Evolutionary conservation across 257 asterid species (phyloP), one percentile per base, ranked within the genome.

Genomic region (Dorcoceras hygrometricum): DNA sequence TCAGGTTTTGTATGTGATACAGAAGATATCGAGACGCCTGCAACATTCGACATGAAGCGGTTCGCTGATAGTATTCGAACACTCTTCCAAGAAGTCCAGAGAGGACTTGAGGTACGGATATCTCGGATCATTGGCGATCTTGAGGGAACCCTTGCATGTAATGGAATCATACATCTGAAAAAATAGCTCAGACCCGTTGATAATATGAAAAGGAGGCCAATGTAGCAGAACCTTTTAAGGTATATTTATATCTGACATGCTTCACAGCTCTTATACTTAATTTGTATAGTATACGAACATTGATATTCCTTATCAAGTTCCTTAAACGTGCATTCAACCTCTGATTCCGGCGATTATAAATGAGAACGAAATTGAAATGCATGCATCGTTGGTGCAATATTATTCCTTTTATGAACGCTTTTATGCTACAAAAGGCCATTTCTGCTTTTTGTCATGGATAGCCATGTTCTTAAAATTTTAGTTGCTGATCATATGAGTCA

Each of bases 61-160:
- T 90, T 90, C 64, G 83, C 88, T 14, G 96, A 90, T 69, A 82
- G 78, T 23, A 80, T 93, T 51, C 79, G 83, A 75, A 77, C 84
- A 20, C 89, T 86, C 51, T 86, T 90, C 62, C 74, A 75, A 63
- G 97, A 93, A 81, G 95, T 90, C 26, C 97, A 93, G 65, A 79
- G 92, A 65, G 99, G 99, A 7, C 94, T 90, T 43, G 99, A 88
- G 70, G 86, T 93, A 24, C 83, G 95, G 51, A 75, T 93, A 81
- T 81, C 97, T 12, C 85, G 96, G 71, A 88, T 84, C 19, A 93
- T 93, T 2, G 99, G 97, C 9, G 95, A 88, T 75, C 89, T 90
- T 48, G 96, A 77, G 27, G 97, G 97, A 34, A 85, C 95, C 23
- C 69, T 90, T 58, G 95, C 99, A 23, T 83, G 85, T 71, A 91